A percentile compares a stretch with the other conserved stretches of the same genome.
These are phyloP conservation scores for Aegle marmelos DNA, from an alignment of 345 rosid genomes.

Conservation along the genomic window DNA sequence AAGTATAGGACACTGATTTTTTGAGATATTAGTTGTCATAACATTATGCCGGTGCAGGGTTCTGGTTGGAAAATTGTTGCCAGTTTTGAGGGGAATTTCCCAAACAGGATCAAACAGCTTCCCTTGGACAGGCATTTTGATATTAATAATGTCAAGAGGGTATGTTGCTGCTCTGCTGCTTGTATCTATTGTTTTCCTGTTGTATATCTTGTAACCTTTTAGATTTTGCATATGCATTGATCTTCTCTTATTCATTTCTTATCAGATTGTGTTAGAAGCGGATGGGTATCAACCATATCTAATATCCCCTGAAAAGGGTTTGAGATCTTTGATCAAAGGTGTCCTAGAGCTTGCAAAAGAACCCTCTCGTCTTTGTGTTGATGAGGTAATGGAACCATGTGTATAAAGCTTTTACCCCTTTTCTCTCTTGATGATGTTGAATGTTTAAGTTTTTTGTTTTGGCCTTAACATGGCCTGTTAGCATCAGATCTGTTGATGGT, in stretches of 20 bases:
- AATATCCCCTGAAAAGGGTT: constrained; percentile 81
- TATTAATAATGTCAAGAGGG: constrained; percentile 58
- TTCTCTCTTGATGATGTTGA: background rate
- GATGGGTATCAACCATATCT: constrained; percentile 91
- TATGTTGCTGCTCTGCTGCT: constrained; percentile 6
- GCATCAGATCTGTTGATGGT: background rate
- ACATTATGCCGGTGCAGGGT: constrained; percentile 52
- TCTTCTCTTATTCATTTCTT: background rate
- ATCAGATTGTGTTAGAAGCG: constrained; percentile 75
- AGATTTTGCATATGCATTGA: background rate
- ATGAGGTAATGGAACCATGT: constrained; percentile 49
- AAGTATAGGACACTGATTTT: background rate
- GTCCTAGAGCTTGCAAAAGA: constrained; percentile 82
- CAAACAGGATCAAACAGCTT: constrained; percentile 91
- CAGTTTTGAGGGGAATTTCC: constrained; percentile 95
- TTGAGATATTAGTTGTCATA: background rate
- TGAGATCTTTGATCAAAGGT: constrained; percentile 71
- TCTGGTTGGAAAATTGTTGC: constrained; percentile 98
- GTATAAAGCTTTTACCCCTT: background rate
- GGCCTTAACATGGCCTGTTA: background rate
- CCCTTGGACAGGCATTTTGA: constrained; percentile 98
- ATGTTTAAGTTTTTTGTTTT: background rate
- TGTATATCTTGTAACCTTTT: background rate
- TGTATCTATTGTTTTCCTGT: background rate
- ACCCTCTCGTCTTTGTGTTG: constrained; percentile 73